phyloP scores from a whole-genome alignment of 1,284 basidiomycete genomes.

The Trichosporon sp. region DNA sequence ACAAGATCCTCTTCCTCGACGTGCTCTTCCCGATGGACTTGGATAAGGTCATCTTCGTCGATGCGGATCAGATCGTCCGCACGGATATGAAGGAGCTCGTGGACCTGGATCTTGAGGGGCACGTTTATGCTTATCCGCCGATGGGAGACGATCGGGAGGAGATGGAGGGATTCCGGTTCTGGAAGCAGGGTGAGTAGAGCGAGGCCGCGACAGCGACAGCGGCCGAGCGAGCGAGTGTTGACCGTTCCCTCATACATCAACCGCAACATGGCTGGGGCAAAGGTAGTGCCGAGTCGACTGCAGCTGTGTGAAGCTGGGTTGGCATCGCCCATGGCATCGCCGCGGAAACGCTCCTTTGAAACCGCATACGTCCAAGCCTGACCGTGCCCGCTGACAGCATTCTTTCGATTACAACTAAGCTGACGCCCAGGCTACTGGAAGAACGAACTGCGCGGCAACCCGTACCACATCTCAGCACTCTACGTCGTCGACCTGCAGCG shows the following conservation, averaged over 20 bases:
- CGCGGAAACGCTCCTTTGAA: no score
- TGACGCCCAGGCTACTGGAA: constrained; percentile 65
- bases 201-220: background rate
- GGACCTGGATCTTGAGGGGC: constrained; percentile 81
- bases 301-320: no score
- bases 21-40: constrained; percentile 97
- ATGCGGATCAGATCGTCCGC: constrained; percentile 94
- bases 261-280: no score
- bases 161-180: constrained; percentile 97
- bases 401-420: background rate
- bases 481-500: constrained; percentile 95
- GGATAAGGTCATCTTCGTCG: constrained; percentile 97
- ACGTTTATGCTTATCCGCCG: constrained; percentile 89
- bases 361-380: no score
- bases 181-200: constrained; percentile 66
- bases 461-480: constrained; percentile 83
- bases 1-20: constrained; percentile 98
- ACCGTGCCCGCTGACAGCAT: no score
- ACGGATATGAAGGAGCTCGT: constrained; percentile 91
- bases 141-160: constrained; percentile 94
- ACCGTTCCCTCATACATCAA: background rate
- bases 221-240: background rate
- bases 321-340: background rate
- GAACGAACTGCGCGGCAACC: constrained; percentile 69
- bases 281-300: no score